These are phyloP conservation scores for Daldinia sp. DNA, from an alignment of 2,329 filamentous ascomycete species.

Conservation along the genomic window DNA sequence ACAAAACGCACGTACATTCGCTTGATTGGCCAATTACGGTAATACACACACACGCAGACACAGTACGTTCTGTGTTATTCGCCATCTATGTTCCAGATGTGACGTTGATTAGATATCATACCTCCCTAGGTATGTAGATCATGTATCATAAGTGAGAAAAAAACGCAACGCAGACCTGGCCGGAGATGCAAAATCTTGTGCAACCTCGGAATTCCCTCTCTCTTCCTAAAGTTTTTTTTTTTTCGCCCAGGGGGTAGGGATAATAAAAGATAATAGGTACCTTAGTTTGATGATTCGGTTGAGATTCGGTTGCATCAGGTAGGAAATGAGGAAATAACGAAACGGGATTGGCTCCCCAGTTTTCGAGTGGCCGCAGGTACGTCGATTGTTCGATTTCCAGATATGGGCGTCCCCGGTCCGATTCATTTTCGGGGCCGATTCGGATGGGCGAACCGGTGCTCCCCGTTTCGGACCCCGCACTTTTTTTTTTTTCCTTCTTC, in stretches of 20 bases:
- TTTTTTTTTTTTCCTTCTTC: not conserved
- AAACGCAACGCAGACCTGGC: not conserved
- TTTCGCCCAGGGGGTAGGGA: not conserved
- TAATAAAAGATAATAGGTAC: not conserved
- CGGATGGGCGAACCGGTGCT: constrained; percentile 32
- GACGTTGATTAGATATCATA: constrained; percentile 20
- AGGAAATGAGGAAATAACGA: not conserved
- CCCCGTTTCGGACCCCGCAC: constrained; percentile 32
- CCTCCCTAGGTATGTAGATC: not conserved
- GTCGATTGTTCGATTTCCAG: constrained; percentile 14
- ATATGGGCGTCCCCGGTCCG: constrained; percentile 30
- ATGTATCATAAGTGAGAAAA: not conserved
- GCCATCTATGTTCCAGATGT: constrained; percentile 12
- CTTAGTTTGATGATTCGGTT: not conserved
- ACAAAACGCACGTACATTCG: not conserved
- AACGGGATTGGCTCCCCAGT: not conserved
- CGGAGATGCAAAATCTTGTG: constrained; percentile 16
- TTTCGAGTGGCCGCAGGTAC: not conserved
- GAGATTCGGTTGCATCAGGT: not conserved
- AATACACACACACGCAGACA: not conserved
- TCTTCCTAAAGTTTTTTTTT: not conserved
- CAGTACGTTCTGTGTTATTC: not conserved
- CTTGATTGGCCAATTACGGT: constrained; percentile 15
- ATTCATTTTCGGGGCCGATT: constrained; percentile 37
- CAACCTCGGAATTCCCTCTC: constrained; percentile 1